Conservation (phyloP, 2,329 filamentous ascomycete genomes). For the Sporothrix globosa region DNA sequence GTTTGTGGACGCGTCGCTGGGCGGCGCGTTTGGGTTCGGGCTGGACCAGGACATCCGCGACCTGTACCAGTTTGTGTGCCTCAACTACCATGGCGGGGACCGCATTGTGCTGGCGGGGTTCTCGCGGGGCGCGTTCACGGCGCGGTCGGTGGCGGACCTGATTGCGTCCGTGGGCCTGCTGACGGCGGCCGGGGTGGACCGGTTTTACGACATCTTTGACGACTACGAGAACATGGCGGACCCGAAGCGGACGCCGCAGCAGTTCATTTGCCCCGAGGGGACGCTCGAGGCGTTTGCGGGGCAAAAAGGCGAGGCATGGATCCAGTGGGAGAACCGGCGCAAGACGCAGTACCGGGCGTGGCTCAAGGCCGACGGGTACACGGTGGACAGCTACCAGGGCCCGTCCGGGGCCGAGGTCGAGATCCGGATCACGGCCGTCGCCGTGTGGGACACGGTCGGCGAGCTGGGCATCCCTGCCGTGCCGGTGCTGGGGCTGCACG, state of each 20-base stretch:
- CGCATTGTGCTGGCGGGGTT: slow-evolving; percentile 47
- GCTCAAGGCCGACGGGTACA: slow-evolving; percentile 44
- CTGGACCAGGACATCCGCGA: slow-evolving; percentile 44
- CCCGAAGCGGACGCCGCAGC: slow-evolving; percentile 33
- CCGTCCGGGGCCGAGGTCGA: slow-evolving; percentile 38
- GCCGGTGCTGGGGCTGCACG: slow-evolving; percentile 46
- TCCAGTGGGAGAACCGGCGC: slow-evolving; percentile 43
- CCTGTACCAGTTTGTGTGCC: slow-evolving; percentile 47
- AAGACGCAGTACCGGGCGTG: slow-evolving; percentile 45
- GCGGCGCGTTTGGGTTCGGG: slow-evolving; percentile 44
- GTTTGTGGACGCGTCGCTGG: slow-evolving; percentile 40
- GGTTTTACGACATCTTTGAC: slow-evolving; percentile 49
- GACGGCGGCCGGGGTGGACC: slow-evolving; percentile 48
- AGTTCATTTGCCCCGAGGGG: slow-evolving; percentile 38
- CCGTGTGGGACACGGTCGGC: slow-evolving; percentile 57
- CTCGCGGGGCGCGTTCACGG: slow-evolving; percentile 48
- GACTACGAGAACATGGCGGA: slow-evolving; percentile 46
- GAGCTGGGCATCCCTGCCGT: slow-evolving; percentile 50
- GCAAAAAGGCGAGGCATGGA: slow-evolving; percentile 40
- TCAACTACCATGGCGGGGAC: slow-evolving; percentile 46
- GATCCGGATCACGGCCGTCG: slow-evolving; percentile 52
- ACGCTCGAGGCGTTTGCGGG: slow-evolving; percentile 38
- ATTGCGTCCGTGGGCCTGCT: slow-evolving; percentile 48
- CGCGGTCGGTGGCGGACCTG: slow-evolving; percentile 47
- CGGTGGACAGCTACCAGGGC: slow-evolving; percentile 42